These are phyloP conservation scores for Yamadazyma siamensis DNA, from an alignment of 1,139 yeast genomes.

Conservation along the genomic window DNA sequence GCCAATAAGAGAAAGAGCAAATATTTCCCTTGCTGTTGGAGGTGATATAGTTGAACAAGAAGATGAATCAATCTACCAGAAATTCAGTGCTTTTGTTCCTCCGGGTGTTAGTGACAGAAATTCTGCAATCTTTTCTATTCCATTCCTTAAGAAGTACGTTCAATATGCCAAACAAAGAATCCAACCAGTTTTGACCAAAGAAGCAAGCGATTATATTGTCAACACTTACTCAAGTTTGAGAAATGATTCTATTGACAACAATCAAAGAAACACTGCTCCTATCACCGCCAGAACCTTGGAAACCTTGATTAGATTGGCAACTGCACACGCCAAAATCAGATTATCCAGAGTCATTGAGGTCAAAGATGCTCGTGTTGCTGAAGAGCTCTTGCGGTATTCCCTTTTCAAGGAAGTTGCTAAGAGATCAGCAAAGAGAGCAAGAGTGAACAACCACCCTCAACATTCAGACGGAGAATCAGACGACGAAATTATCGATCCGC, in stretches of 20 bases:
- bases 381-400: conserved; percentile 79
- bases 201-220: conserved; percentile 81
- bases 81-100: conserved; percentile 77
- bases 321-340: conserved; percentile 96
- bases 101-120: conserved; percentile 60
- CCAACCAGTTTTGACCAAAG: conserved; percentile 73
- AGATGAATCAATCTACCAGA: conserved; percentile 68
- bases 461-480: conserved; percentile 12
- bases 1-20: conserved; percentile 78
- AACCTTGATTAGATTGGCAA: conserved; percentile 89
- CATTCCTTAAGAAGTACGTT: conserved; percentile 85
- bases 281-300: conserved; percentile 97
- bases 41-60: conserved; percentile 55
- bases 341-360: conserved; percentile 71
- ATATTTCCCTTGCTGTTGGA: conserved; percentile 77
- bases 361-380: conserved; percentile 84
- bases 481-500: conserved; percentile 11
- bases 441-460: conserved; percentile 13
- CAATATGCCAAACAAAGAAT: conserved; percentile 92
- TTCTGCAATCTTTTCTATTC: conserved; percentile 73
- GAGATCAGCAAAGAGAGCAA: conserved; percentile 32
- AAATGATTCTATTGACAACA: conserved; percentile 70
- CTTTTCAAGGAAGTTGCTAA: conserved; percentile 71
- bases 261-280: conserved; percentile 85
- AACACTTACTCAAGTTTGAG: conserved; percentile 76